Conservation (phyloP, 768 basidiomycete species). For the Tulasnella sp. region DNA sequence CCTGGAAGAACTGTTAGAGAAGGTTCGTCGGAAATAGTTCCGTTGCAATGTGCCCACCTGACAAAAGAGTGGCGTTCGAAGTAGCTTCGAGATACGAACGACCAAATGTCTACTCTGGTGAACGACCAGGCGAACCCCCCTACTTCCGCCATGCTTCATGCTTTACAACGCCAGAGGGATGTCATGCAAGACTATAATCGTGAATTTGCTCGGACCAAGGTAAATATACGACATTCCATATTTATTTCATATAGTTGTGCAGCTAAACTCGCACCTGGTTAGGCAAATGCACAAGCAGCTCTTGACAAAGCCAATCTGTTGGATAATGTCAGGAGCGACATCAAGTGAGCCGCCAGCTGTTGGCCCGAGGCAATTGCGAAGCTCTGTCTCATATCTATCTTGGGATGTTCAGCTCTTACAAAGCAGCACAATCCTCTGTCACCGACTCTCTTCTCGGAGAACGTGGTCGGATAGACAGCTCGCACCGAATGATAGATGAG, state of each 20-base stretch:
- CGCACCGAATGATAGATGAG: conserved; percentile 90
- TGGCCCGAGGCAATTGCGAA: neutral
- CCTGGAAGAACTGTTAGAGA: conserved; percentile 73
- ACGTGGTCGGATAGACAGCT: conserved; percentile 80
- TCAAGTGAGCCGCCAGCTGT: conserved; percentile 63
- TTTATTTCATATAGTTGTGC: too few species aligned
- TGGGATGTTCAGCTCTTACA: conserved; percentile 68
- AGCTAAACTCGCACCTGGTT: neutral
- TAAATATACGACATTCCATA: conserved; percentile 30
- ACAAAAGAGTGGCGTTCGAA: conserved; percentile 15
- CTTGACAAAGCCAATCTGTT: conserved; percentile 81
- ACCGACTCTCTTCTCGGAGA: conserved; percentile 83
- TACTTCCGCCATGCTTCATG: conserved; percentile 75
- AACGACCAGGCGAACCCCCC: conserved; percentile 56
- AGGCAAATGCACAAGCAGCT: conserved; percentile 74
- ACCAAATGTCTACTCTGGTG: conserved; percentile 59
- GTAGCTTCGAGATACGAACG: conserved; percentile 81
- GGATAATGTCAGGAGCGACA: conserved; percentile 87
- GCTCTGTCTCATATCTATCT: neutral
- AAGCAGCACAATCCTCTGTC: conserved; percentile 52
- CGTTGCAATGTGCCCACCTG: neutral
- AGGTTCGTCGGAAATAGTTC: conserved; percentile 49
- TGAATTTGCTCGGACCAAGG: conserved; percentile 82
- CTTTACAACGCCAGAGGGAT: conserved; percentile 84
- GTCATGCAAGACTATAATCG: conserved; percentile 78